Conservation (phyloP, 2,329 filamentous ascomycete genomes). For the Eurotiales sp. region DNA sequence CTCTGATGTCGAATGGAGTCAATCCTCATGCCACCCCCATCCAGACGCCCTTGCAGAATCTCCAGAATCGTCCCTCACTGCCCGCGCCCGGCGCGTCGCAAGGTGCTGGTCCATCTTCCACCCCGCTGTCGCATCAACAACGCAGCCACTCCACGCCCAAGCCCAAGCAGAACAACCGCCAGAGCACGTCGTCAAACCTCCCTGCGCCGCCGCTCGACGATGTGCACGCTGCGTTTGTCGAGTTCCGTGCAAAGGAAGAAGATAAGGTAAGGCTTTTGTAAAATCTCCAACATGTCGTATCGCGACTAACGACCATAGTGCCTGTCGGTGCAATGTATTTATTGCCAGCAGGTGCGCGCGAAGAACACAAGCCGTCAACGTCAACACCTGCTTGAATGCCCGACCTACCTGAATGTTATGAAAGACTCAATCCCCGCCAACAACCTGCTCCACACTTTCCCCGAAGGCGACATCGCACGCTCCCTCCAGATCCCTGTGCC, state of each 20-base stretch:
- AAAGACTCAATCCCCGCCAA: constrained; percentile 51
- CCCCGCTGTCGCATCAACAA: constrained; percentile 27
- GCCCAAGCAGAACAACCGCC: constrained; percentile 25
- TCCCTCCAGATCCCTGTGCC: constrained; percentile 47
- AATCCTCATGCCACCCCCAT: constrained; percentile 39
- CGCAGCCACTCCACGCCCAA: constrained; percentile 25
- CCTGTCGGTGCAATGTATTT: constrained; percentile 49
- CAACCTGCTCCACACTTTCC: constrained; percentile 49
- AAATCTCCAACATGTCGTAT: background rate
- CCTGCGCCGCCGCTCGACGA: constrained; percentile 47
- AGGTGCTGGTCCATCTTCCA: constrained; percentile 26
- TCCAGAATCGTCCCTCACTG: constrained; percentile 39
- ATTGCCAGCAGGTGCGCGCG: constrained; percentile 48
- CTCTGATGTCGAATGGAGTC: constrained; percentile 44
- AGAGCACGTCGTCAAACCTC: constrained; percentile 36
- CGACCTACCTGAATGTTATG: constrained; percentile 50
- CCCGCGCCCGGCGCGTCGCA: constrained; percentile 34
- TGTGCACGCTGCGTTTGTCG: constrained; percentile 48
- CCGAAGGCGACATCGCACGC: constrained; percentile 47
- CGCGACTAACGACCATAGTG: constrained; percentile 29
- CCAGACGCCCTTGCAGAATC: constrained; percentile 38
- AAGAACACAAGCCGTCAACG: constrained; percentile 51
- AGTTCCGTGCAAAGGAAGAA: constrained; percentile 46
- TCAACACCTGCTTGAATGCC: constrained; percentile 47
- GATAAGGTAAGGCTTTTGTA: constrained; percentile 34